Base-by-base conservation (phyloP, 2,329 filamentous ascomycete genomes). In the Pseudogymnoascus sp. region DNA sequence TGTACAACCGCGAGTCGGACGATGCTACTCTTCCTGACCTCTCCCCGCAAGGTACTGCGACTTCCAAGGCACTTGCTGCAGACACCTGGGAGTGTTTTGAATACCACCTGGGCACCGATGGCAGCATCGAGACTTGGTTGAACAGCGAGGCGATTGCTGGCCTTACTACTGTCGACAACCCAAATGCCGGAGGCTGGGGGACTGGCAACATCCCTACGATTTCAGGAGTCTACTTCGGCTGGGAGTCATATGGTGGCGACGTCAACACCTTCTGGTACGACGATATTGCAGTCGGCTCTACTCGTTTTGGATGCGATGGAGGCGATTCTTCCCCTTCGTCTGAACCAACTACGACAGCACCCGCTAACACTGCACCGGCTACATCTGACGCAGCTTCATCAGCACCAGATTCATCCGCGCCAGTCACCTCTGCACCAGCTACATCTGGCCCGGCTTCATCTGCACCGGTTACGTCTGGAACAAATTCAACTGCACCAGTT, bases 1-100 rank as follows among this genome's bases (percentile, higher is more conserved):
- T 86, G 83, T 86, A 82, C 77, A 86, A 86, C 77, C 82, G 82
- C 71, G 83, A 86, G 69, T 78, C 79, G 14, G 83, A 86, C 71
- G 83, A 86, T 65, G 83, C 83, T 0, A 86, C 84, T 0, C 80
- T 86, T 0, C 84, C 83, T 0, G 82, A 86, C 63, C 79, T 86
- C 19, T 85, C 81, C 0, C 83, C 84, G 0, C 76, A 84, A 26
- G 83, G 84, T 11, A 83, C 85, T 61, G 81, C 82, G 0, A 72
- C 81, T 0, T 86, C 82, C 2, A 74, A 72, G 1, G 74, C 78
- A 2, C 78, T 86, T 33, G 77, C 82, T 0, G 76, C 81, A 1
- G 78, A 77, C 64, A 63, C 65, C 2, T 86, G 82, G 81, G 75
- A 83, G 67, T 86, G 84, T 73, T 82, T 86, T 64, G 84, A 86